Evolutionary conservation across 345 rosid genomes (phyloP), one percentile per base, ranked within the genome.

Genomic region (Gossypium stocksii): DNA sequence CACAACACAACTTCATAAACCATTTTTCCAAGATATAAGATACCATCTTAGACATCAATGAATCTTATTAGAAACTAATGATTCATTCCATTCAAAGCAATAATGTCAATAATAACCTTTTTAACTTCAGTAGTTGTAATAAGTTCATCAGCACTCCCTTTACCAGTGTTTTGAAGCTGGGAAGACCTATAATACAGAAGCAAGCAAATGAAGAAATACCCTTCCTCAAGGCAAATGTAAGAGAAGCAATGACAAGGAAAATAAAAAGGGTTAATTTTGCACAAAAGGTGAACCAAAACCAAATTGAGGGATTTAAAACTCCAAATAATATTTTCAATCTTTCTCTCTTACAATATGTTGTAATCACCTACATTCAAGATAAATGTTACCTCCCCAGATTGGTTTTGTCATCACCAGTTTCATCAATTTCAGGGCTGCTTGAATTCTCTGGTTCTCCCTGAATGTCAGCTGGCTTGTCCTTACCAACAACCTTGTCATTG

Each of bases 31-130:
- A 73, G 17, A 27, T 3, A 16, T 9, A 68, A 1, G 19, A 16
- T 23, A 51, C 60, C 38, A 57, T 57, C 74, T 58, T 15, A 13
- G 7, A 43, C 20, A 20, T 57, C 19, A 20, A 23, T 19, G 9
- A 17, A 9, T 51, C 60, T 27, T 27, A 17, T 3, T 25, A 69
- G 45, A 17, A 29, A 69, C 45, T 17, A 51, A 45, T 27, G 29
- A 51, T 23, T 2, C 9, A 7, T 11, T 53, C 38, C 61, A 68
- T 44, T 45, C 48, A 17, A 73, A 65, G 73, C 8, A 23, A 58
- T n/a, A 65, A 62, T 8, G 12, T 56, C 53, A 74, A 72, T 58
- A 14, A 69, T 34, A 71, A 95, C 99, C 99, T 93, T 93, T 79
- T 83, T 80, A 54, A 81, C 74, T 82, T 77, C 90, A 72, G 60